Evolutionary conservation across 2,329 filamentous ascomycete genomes (phyloP).

Genomic region (Chaetomium globosum): DNA sequence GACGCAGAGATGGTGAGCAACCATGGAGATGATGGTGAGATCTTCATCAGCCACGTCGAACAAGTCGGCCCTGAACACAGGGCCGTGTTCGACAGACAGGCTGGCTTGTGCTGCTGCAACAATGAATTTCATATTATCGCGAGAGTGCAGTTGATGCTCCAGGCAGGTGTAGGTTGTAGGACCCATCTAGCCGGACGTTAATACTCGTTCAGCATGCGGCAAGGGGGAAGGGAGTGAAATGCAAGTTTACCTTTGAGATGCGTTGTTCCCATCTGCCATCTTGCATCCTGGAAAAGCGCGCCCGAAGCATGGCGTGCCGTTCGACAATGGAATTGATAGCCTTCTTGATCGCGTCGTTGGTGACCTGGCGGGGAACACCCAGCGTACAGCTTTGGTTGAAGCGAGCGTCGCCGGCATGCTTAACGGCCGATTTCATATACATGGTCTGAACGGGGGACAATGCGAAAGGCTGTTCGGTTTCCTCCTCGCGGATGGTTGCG

Average conservation of each 20-base stretch:
- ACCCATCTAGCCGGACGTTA: slow-evolving; percentile 21
- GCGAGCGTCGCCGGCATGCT: slow-evolving; percentile 29
- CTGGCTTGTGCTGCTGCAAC: slow-evolving; percentile 26
- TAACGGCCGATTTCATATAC: slow-evolving; percentile 27
- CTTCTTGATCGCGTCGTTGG: slow-evolving; percentile 23
- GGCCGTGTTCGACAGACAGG: slow-evolving; percentile 32
- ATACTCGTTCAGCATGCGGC: neutral
- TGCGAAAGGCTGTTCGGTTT: slow-evolving; percentile 26
- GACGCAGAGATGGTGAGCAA: slow-evolving; percentile 34
- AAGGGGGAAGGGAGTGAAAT: neutral
- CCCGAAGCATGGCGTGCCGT: slow-evolving; percentile 35
- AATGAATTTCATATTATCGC: slow-evolving; percentile 18
- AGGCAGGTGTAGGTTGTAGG: slow-evolving; percentile 24
- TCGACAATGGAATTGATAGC: slow-evolving; percentile 32
- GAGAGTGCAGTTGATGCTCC: slow-evolving; percentile 26
- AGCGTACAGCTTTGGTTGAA: slow-evolving; percentile 36
- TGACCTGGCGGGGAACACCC: slow-evolving; percentile 21
- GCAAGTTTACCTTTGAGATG: slow-evolving; percentile 25
- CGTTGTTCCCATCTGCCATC: slow-evolving; percentile 33
- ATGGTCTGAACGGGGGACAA: slow-evolving; percentile 34
- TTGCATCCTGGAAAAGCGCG: slow-evolving; percentile 24
- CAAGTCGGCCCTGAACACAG: slow-evolving; percentile 33
- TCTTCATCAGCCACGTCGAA: slow-evolving; percentile 24
- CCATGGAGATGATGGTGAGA: slow-evolving; percentile 28
- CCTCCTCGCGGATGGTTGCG: neutral